Conservation (phyloP, 176 grass and related monocot species). For the Themeda triandra region DNA sequence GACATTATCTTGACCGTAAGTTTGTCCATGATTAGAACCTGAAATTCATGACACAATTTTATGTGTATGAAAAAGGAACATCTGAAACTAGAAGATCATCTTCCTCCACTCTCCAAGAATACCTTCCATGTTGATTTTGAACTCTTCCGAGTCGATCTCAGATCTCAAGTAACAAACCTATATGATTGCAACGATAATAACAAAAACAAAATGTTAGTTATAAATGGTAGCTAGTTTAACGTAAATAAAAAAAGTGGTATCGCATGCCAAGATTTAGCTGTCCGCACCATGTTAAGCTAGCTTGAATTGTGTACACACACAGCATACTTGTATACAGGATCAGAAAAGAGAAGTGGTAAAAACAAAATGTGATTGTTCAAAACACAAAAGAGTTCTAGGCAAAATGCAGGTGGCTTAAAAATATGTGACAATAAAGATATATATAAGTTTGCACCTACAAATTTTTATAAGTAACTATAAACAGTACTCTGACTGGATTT, state of each 20-base stretch:
- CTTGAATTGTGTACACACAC: neutral
- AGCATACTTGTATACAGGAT: neutral
- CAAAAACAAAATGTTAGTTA: neutral
- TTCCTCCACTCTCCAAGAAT: conserved; percentile 12
- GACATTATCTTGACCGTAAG: conserved; percentile 86
- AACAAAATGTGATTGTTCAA: neutral
- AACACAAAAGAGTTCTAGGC: neutral
- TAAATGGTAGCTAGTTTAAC: neutral
- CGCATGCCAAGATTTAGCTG: neutral
- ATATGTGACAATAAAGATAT: neutral
- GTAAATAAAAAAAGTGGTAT: neutral
- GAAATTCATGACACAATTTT: conserved; percentile 1
- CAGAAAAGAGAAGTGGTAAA: neutral
- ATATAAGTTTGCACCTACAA: neutral
- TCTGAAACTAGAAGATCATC: neutral
- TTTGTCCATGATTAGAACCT: conserved; percentile 98
- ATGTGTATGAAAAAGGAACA: neutral
- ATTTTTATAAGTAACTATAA: neutral
- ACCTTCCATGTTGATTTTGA: conserved; percentile 89
- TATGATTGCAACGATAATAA: conserved; percentile 4
- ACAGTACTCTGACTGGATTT: neutral
- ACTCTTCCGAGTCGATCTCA: conserved; percentile 57
- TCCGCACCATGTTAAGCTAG: neutral
- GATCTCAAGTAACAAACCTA: conserved; percentile 73
- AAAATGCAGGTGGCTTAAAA: neutral